Percentiles rank a stretch among this genome's conserved stretches.
phyloP scores from a whole-genome alignment of 2,329 filamentous ascomycete species.

The Fusarium tuaranense region DNA sequence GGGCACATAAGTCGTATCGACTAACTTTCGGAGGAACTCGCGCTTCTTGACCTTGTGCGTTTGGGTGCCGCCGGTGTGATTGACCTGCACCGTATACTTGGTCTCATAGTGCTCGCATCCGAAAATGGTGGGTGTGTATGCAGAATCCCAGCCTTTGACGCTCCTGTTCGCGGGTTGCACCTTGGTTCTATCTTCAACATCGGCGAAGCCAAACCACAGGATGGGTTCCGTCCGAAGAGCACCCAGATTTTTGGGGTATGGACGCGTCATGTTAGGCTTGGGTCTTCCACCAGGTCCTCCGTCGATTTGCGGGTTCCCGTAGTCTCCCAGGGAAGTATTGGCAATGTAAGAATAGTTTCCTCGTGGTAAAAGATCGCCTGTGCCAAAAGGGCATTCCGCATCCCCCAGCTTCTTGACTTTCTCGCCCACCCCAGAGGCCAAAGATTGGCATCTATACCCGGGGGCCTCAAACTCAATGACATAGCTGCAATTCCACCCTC shows the following conservation, averaged over 20 bases:
- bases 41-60: constrained; percentile 29
- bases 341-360: constrained; percentile 40
- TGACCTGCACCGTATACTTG: constrained; percentile 39
- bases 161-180: constrained; percentile 22
- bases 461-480: constrained; percentile 37
- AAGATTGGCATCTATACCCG: constrained; percentile 35
- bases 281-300: constrained; percentile 24
- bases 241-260: constrained; percentile 38
- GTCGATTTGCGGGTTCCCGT: constrained; percentile 30
- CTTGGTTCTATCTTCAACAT: constrained; percentile 33
- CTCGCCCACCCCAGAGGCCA: constrained; percentile 26
- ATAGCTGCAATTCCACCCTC: constrained; percentile 43
- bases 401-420: constrained; percentile 32
- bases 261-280: not conserved
- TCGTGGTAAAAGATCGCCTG: constrained; percentile 27
- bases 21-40: constrained; percentile 29
- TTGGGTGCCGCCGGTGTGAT: constrained; percentile 39
- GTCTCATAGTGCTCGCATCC: constrained; percentile 42
- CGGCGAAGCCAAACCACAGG: constrained; percentile 42
- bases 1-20: constrained; percentile 35
- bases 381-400: constrained; percentile 36
- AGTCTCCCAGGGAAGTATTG: constrained; percentile 34
- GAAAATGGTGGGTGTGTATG: constrained; percentile 43
- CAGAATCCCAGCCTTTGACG: constrained; percentile 32
- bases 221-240: constrained; percentile 41